These are phyloP conservation scores for Rhizophagus sp. DNA, from an alignment of 192 early-diverging fungal genomes.

Conservation along the genomic window DNA sequence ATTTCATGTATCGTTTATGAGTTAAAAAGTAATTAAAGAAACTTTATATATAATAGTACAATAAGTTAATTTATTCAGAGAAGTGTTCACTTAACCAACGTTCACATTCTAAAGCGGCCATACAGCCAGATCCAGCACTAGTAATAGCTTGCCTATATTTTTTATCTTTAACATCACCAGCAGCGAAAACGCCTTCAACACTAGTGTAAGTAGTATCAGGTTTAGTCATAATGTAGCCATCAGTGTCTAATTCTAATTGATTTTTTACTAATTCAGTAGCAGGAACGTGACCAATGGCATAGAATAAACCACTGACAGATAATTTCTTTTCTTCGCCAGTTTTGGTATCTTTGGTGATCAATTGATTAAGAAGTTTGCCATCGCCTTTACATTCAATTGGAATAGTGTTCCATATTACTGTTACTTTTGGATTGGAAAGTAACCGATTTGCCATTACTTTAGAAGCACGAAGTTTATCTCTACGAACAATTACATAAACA, in stretches of 20 bases:
- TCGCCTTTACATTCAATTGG: constrained; percentile 89
- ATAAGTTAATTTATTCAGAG: background rate
- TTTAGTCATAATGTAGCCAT: constrained; percentile 84
- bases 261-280: constrained; percentile 76
- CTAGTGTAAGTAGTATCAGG: constrained; percentile 84
- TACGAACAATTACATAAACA: constrained; percentile 91
- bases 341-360: constrained; percentile 78
- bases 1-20: too few relatives aligned
- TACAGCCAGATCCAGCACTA: constrained; percentile 95
- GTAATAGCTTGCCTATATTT: constrained; percentile 97
- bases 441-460: constrained; percentile 96
- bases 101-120: constrained; percentile 97
- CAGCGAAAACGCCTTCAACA: constrained; percentile 93
- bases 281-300: constrained; percentile 96
- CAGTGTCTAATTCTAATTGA: constrained; percentile 81
- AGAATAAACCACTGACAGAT: constrained; percentile 90
- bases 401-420: constrained; percentile 87
- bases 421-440: constrained; percentile 84
- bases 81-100: constrained; percentile 84
- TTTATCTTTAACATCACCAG: constrained; percentile 97
- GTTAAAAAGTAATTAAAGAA: too few relatives aligned
- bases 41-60: too few relatives aligned
- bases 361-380: constrained; percentile 68
- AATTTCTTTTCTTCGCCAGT: constrained; percentile 67
- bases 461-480: constrained; percentile 94